These are phyloP conservation scores for Xylaria sp. DNA, from an alignment of 2,329 filamentous ascomycete genomes.

Conservation along the genomic window DNA sequence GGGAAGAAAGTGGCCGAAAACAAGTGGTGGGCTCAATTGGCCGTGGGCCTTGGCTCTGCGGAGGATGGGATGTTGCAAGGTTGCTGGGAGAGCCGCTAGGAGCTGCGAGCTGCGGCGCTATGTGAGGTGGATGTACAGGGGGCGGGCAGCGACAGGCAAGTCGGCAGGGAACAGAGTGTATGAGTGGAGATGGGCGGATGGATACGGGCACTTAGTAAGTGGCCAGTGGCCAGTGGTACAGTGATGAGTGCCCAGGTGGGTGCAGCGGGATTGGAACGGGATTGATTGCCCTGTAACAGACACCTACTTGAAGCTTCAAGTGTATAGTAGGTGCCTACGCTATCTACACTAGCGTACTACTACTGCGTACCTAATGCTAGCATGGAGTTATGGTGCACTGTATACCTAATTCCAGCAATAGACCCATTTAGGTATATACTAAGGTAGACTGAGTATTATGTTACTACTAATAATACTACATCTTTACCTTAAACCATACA, in stretches of 20 bases:
- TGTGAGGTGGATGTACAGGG: background rate
- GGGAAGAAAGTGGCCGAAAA: conserved; percentile 26
- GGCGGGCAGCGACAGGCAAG: conserved; percentile 3
- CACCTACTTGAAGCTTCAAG: background rate
- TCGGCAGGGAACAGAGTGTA: background rate
- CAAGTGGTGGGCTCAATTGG: conserved; percentile 29
- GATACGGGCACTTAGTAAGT: background rate
- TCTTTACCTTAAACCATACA: too few species aligned
- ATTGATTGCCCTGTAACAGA: conserved; percentile 8
- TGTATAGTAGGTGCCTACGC: background rate
- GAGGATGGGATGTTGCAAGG: conserved; percentile 12
- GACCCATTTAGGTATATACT: background rate
- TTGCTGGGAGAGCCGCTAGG: conserved; percentile 6
- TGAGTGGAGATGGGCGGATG: background rate
- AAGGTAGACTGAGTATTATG: too few species aligned
- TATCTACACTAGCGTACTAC: background rate
- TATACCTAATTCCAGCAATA: background rate
- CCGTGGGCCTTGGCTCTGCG: background rate
- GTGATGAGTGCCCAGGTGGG: background rate
- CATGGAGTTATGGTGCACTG: background rate
- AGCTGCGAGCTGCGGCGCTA: background rate
- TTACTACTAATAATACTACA: too few species aligned
- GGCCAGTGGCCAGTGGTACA: background rate
- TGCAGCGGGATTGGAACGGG: conserved; percentile 1
- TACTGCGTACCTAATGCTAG: background rate